Evolutionary conservation across 345 rosid genomes (phyloP).

Genomic region (Excoecaria cochinchinensis): DNA sequence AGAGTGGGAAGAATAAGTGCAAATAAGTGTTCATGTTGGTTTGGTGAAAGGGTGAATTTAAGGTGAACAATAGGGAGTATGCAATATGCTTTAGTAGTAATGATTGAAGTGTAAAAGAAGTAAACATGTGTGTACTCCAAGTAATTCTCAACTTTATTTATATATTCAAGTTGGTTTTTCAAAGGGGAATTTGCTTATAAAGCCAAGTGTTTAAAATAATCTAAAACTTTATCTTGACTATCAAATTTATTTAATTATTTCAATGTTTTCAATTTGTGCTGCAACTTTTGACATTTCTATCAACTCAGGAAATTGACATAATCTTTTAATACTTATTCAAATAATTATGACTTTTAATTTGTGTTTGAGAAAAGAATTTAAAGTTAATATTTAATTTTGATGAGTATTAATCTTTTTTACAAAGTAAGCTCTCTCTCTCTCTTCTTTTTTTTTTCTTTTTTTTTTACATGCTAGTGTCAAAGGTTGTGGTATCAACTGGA

Average conservation of each 20-base stretch:
- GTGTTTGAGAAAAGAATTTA: too few relatives aligned
- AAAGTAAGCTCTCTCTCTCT: too few relatives aligned
- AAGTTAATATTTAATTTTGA: too few relatives aligned
- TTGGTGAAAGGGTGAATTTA: not conserved
- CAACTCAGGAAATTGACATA: too few relatives aligned
- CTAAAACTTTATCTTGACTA: not conserved
- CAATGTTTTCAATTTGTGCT: too few relatives aligned
- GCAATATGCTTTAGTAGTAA: not conserved
- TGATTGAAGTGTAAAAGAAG: not conserved
- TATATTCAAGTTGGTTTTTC: not conserved
- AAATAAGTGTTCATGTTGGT: not conserved
- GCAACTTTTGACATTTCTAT: too few relatives aligned
- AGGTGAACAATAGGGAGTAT: not conserved
- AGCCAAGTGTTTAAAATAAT: not conserved
- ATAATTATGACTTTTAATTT: too few relatives aligned
- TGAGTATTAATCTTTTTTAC: too few relatives aligned
- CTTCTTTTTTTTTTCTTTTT: too few relatives aligned
- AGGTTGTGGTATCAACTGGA: too few relatives aligned
- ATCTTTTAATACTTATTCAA: too few relatives aligned
- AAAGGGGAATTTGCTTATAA: not conserved
- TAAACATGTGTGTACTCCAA: not conserved
- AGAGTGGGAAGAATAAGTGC: not conserved
- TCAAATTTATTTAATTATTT: not conserved
- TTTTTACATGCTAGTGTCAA: too few relatives aligned
- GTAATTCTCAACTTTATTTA: not conserved